phyloP scores from a whole-genome alignment of 2,329 filamentous ascomycete genomes.

The Didymella pomorum region DNA sequence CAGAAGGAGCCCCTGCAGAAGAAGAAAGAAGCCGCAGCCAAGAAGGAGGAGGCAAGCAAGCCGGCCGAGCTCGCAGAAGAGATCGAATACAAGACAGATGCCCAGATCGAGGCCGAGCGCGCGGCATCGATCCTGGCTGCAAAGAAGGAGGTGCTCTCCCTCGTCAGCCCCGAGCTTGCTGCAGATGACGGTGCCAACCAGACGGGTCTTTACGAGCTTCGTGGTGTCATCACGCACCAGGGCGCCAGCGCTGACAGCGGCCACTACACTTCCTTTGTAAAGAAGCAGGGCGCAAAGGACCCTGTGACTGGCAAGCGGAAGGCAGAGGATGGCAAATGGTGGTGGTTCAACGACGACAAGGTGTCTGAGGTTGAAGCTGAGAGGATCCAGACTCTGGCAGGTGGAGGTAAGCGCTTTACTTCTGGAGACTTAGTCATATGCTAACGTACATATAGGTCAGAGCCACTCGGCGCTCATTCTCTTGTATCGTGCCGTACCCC shows the following conservation, averaged over 20 bases:
- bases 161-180: slow-evolving; percentile 77
- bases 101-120: slow-evolving; percentile 87
- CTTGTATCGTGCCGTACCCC: slow-evolving; percentile 76
- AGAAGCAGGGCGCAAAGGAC: slow-evolving; percentile 81
- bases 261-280: slow-evolving; percentile 97
- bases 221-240: slow-evolving; percentile 94
- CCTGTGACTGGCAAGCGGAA: slow-evolving; percentile 77
- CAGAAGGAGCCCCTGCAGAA: slow-evolving; percentile 61
- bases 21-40: slow-evolving; percentile 56
- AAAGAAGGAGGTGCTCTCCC: slow-evolving; percentile 85
- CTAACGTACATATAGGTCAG: slow-evolving; percentile 60
- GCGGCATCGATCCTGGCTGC: slow-evolving; percentile 75
- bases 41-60: slow-evolving; percentile 63
- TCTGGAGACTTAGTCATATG: background rate
- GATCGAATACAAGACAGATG: slow-evolving; percentile 88
- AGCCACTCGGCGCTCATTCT: slow-evolving; percentile 83
- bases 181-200: slow-evolving; percentile 87
- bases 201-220: slow-evolving; percentile 92
- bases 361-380: slow-evolving; percentile 90
- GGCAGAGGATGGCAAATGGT: slow-evolving; percentile 94
- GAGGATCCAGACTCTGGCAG: slow-evolving; percentile 88
- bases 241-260: slow-evolving; percentile 96
- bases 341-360: slow-evolving; percentile 99
- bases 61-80: slow-evolving; percentile 67
- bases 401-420: slow-evolving; percentile 70